Conservation (phyloP, 2,329 filamentous ascomycete genomes). For the Calonectria fujianensis region DNA sequence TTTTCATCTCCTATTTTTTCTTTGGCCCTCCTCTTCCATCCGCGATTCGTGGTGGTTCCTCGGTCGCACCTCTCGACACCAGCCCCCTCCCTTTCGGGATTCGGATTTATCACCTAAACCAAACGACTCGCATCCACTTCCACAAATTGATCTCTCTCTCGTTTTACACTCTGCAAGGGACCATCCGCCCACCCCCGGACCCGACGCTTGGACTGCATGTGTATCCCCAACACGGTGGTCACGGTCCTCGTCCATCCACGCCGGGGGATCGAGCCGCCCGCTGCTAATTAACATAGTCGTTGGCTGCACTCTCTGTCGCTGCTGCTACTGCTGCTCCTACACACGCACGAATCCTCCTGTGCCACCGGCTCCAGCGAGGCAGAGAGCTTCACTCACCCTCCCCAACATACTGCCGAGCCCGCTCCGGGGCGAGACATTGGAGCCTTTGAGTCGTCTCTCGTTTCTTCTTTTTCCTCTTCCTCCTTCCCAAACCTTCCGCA, state of each 20-base stretch:
- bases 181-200: slow-evolving; percentile 10
- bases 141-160: slow-evolving; percentile 13
- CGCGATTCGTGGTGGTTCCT: not conserved
- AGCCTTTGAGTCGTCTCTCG: not conserved
- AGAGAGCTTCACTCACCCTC: not conserved
- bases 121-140: slow-evolving; percentile 22
- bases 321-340: not conserved
- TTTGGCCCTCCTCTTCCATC: not conserved
- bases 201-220: slow-evolving; percentile 30
- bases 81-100: slow-evolving; percentile 1
- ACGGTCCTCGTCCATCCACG: slow-evolving; percentile 25
- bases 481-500: not conserved
- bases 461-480: slow-evolving; percentile 1
- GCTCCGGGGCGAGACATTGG: not conserved
- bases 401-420: slow-evolving; percentile 22
- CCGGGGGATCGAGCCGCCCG: slow-evolving; percentile 25
- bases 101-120: slow-evolving; percentile 17
- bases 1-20: not conserved
- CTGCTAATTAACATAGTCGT: slow-evolving; percentile 23
- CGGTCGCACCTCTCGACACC: slow-evolving; percentile 1
- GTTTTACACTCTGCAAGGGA: slow-evolving; percentile 28
- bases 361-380: not conserved
- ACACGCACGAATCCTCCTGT: slow-evolving; percentile 12
- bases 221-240: slow-evolving; percentile 14
- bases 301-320: not conserved